phyloP scores from a whole-genome alignment of 2,329 filamentous ascomycete species.

The Talaromyces sp. region DNA sequence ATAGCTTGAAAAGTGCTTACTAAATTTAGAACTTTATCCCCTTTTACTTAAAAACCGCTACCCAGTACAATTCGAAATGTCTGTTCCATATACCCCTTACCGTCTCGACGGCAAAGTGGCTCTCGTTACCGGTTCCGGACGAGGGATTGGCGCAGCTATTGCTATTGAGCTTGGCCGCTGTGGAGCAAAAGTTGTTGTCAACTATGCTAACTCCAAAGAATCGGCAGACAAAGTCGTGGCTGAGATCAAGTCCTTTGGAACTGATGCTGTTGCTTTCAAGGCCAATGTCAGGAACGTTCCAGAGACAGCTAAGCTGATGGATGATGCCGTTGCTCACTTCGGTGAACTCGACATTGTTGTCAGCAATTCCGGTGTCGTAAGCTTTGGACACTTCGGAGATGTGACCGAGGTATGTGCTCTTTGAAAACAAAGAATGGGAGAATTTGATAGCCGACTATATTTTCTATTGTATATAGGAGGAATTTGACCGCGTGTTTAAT shows the following conservation, averaged over 20 bases:
- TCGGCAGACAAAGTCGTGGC: slow-evolving; percentile 53
- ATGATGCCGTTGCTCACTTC: slow-evolving; percentile 24
- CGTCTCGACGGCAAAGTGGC: slow-evolving; percentile 41
- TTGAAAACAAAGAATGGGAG: background rate
- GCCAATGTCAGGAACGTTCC: slow-evolving; percentile 36
- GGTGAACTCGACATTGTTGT: slow-evolving; percentile 27
- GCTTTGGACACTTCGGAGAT: slow-evolving; percentile 65
- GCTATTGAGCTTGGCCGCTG: slow-evolving; percentile 29
- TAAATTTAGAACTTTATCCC: background rate
- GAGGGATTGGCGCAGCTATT: slow-evolving; percentile 30
- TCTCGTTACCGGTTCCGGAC: slow-evolving; percentile 29
- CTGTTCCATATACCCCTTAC: slow-evolving; percentile 2
- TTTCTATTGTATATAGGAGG: slow-evolving; percentile 43
- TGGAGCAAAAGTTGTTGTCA: slow-evolving; percentile 30
- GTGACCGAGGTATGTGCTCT: slow-evolving; percentile 48
- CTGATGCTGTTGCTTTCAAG: slow-evolving; percentile 48
- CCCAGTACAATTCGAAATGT: background rate
- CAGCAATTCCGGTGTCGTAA: slow-evolving; percentile 55
- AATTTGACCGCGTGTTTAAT: slow-evolving; percentile 68
- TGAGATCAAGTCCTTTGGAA: slow-evolving; percentile 21
- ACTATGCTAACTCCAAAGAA: slow-evolving; percentile 55
- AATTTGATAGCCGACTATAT: background rate
- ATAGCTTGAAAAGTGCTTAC: background rate
- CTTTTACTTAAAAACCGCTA: background rate
- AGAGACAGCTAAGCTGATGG: slow-evolving; percentile 30